A percentile compares a stretch with the other conserved stretches of the same genome.
Conservation (phyloP, 2,329 filamentous ascomycete species). For the Dothistroma pini region DNA sequence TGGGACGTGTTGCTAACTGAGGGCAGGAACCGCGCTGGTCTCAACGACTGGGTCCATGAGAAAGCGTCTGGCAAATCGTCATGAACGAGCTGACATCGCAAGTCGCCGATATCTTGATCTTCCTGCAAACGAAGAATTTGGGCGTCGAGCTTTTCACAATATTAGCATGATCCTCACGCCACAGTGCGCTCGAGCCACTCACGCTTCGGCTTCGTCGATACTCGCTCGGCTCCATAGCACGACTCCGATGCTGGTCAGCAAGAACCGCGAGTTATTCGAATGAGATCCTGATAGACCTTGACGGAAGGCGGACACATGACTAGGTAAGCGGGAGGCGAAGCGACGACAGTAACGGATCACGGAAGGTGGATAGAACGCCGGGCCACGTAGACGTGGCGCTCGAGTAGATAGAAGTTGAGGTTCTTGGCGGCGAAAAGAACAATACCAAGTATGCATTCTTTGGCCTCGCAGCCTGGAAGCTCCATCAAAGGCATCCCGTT, state of each 20-base stretch:
- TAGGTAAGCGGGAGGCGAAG: background rate
- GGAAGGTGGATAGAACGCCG: background rate
- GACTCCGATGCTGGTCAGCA: conserved; percentile 15
- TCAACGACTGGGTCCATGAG: conserved; percentile 98
- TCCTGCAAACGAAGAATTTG: background rate
- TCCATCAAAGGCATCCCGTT: conserved; percentile 9
- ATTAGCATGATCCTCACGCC: background rate
- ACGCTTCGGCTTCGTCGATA: background rate
- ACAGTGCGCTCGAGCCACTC: background rate
- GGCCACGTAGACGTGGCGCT: conserved; percentile 4
- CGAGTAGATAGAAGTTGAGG: conserved; percentile 16
- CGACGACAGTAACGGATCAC: background rate
- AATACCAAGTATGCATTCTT: conserved; percentile 33
- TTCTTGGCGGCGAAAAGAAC: conserved; percentile 26
- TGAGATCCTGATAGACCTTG: conserved; percentile 26
- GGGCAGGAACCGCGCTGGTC: conserved; percentile 69
- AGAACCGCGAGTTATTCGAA: conserved; percentile 26
- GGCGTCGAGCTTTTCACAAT: background rate
- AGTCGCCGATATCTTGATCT: background rate
- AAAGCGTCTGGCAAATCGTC: conserved; percentile 46
- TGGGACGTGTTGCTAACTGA: conserved; percentile 7
- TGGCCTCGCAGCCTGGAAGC: conserved; percentile 15
- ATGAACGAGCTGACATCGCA: background rate
- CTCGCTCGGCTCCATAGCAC: background rate
- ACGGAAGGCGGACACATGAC: conserved; percentile 33